Evolutionary conservation across 2,329 filamentous ascomycete species (phyloP).

Genomic region (Colletotrichum theobromicola): DNA sequence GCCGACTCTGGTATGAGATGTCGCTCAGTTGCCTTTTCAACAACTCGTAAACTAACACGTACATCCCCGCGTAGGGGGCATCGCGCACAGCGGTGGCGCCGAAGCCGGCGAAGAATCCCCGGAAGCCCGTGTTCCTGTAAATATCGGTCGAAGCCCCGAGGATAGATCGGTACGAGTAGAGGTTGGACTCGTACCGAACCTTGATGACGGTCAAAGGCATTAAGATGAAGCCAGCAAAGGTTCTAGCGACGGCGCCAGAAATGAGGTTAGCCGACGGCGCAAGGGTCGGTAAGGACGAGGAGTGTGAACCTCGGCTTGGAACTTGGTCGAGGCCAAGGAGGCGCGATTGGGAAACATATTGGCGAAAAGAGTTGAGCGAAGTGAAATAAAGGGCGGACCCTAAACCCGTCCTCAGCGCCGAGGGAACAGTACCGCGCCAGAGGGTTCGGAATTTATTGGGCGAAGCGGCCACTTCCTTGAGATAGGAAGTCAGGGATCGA

Average conservation of each 20-base stretch:
- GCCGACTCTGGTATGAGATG: neutral
- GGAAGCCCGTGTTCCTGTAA: constrained; percentile 70
- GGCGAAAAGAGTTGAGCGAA: constrained; percentile 82
- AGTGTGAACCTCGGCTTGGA: constrained; percentile 39
- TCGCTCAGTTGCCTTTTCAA: constrained; percentile 68
- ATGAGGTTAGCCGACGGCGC: constrained; percentile 84
- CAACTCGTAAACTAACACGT: constrained; percentile 93
- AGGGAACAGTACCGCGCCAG: constrained; percentile 93
- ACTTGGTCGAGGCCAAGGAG: constrained; percentile 26
- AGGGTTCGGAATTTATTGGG: constrained; percentile 71
- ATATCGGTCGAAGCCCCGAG: constrained; percentile 78
- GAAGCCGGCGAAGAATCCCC: constrained; percentile 92
- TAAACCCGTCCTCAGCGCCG: constrained; percentile 89
- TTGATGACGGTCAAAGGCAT: constrained; percentile 98
- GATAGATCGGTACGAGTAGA: constrained; percentile 84
- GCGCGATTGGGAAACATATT: constrained; percentile 51
- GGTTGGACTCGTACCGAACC: constrained; percentile 89
- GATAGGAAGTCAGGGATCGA: constrained; percentile 70
- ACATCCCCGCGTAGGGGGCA: constrained; percentile 95
- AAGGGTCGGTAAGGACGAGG: constrained; percentile 80
- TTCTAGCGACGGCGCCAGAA: constrained; percentile 83
- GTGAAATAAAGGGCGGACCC: constrained; percentile 96
- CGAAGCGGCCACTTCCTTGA: constrained; percentile 71
- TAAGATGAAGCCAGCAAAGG: constrained; percentile 85
- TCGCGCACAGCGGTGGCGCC: constrained; percentile 92